These are phyloP conservation scores for Flaveria linearis DNA, from an alignment of 129 eudicot species.

Conservation along the genomic window DNA sequence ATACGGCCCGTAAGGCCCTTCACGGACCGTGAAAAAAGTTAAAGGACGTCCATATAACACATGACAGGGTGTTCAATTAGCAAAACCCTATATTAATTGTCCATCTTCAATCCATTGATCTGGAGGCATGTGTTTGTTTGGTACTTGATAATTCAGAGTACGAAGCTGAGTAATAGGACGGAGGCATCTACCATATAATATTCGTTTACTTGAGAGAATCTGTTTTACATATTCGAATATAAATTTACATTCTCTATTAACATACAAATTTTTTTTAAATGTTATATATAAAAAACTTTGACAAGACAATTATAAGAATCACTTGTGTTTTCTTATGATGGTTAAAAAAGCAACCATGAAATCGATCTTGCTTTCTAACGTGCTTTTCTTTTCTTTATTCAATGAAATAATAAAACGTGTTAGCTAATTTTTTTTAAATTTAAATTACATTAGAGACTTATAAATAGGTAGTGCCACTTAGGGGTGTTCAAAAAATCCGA, in stretches of 20 bases:
- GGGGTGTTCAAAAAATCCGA: too few relatives aligned
- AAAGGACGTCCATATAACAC: too few relatives aligned
- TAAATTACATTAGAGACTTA: too few relatives aligned
- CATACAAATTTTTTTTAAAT: not conserved
- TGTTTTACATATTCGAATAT: constrained; percentile 37
- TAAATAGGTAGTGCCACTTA: too few relatives aligned
- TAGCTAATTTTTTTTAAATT: too few relatives aligned
- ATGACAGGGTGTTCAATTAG: too few relatives aligned
- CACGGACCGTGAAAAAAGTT: too few relatives aligned
- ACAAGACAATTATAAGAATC: too few relatives aligned
- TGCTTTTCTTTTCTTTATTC: too few relatives aligned
- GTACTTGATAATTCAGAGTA: constrained; percentile 20
- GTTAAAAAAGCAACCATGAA: not conserved
- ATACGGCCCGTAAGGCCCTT: too few relatives aligned
- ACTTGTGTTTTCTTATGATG: not conserved
- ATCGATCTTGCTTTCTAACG: not conserved
- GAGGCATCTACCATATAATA: constrained; percentile 38
- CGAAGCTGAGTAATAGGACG: not conserved
- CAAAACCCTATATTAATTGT: too few relatives aligned
- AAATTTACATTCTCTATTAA: not conserved
- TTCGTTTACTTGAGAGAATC: constrained; percentile 21
- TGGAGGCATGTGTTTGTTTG: constrained; percentile 24
- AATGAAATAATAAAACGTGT: too few relatives aligned
- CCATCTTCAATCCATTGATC: not conserved
- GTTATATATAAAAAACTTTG: not conserved